Percentiles rank a stretch among this genome's conserved stretches.
Conservation (phyloP, 1,284 basidiomycete species). For the Leccinum subrobustum region DNA sequence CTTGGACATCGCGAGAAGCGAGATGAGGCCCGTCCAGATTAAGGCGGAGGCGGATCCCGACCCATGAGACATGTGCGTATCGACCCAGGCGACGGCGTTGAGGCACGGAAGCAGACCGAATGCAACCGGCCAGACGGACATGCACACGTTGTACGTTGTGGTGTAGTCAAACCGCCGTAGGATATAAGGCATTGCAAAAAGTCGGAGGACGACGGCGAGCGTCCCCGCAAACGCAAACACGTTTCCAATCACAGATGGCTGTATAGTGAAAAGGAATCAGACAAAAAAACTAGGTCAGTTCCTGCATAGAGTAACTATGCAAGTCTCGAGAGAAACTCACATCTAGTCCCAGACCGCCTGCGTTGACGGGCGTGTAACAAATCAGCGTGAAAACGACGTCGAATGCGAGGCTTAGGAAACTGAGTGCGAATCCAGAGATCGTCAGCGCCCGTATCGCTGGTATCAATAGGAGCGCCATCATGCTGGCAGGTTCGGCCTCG, state of each 20-base stretch:
- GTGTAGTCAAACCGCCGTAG: slow-evolving; percentile 21
- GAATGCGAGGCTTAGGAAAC: slow-evolving; percentile 19
- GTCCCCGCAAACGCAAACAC: slow-evolving; percentile 17
- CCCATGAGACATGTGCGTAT: neutral
- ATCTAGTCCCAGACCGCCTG: slow-evolving; percentile 21
- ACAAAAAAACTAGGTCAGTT: neutral
- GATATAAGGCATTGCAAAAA: slow-evolving; percentile 21
- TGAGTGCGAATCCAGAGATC: slow-evolving; percentile 20
- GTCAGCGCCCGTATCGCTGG: slow-evolving; percentile 23
- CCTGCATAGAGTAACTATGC: neutral
- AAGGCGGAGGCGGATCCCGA: neutral
- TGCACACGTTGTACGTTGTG: slow-evolving; percentile 20
- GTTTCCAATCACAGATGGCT: slow-evolving; percentile 23
- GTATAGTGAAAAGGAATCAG: no score
- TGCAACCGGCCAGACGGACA: slow-evolving; percentile 20
- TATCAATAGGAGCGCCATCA: slow-evolving; percentile 13
- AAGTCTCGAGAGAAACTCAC: slow-evolving; percentile 8
- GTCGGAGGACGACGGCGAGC: slow-evolving; percentile 14
- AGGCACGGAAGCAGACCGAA: slow-evolving; percentile 19
- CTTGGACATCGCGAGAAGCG: slow-evolving; percentile 21
- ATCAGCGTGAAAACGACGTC: slow-evolving; percentile 23
- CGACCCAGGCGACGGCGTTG: slow-evolving; percentile 13
- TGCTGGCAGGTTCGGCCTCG: neutral
- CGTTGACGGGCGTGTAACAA: slow-evolving; percentile 19
- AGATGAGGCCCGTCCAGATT: slow-evolving; percentile 19